Base-by-base conservation (phyloP, 1,284 basidiomycete genomes). In the Tilletiopsis washingtonensis region DNA sequence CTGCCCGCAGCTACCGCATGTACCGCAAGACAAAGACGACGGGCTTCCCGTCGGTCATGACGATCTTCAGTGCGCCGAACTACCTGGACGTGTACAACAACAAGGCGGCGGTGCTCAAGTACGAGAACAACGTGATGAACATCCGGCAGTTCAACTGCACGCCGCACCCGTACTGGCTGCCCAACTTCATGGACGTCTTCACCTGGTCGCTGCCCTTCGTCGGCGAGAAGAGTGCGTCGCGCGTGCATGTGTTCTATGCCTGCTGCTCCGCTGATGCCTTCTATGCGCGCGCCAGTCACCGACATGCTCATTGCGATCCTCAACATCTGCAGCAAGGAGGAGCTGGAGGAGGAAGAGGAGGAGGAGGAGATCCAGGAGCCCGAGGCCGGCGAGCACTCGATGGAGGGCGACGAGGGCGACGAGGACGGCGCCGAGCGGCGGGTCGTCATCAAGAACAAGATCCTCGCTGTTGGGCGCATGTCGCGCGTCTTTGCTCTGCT, bases 151-250 rank as follows among this genome's bases (percentile, higher is more conserved):
- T 93, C 79, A 94, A 93, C 76, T 89, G 86, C 73, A 91, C 86
- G 4, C 90, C 90, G 14, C 90, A 94, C 74, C 90, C 90, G 3
- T 94, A 94, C 74, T 91, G 87, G 88, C 77, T 99, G 37, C 93
- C 93, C 2, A 98, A 97, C 77, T 97, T 97, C 67, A 96, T 97
- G 87, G 90, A 98, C 73, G 93, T 88, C 34, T 98, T 99, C 74
- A 97, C 93, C 1, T 98, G 94, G 94, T 90, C 86, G 79, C 76
- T 98, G 61, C 94, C 93, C 0, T 99, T 98, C 71, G 94, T 99
- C 2, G 93, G 90, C 53, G 91, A 94, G 74, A 94, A 94, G 77
- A 93, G 88, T 91, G 57, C 62, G 83, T 78, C 19, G 3, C 17
- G n/a, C n/a, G n/a, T n/a, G n/a, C n/a, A n/a, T n/a, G n/a, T n/a